Evolutionary conservation across 2,329 filamentous ascomycete genomes (phyloP), one percentile per base, ranked within the genome.

Genomic region (Trichoderma oligosporum): DNA sequence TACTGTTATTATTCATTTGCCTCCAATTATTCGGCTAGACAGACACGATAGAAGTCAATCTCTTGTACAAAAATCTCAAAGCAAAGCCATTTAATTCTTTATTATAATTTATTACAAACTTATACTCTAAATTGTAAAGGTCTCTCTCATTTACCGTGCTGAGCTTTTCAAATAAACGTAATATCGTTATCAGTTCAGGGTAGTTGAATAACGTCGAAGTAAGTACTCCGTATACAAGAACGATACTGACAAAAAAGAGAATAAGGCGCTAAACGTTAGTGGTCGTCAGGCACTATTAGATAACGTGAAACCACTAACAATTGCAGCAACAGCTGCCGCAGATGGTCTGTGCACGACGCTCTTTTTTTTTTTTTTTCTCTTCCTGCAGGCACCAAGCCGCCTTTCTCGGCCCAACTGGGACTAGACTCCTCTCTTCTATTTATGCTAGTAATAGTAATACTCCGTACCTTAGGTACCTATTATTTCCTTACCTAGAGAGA

Each of bases 341-440:
- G 38, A 14, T 41, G 53, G 53, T 25, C 53, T 25, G 53, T 56
- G 53, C 53, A 25, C 33, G 14, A 3, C 27, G 35, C 53, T 25
- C 12, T 53, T 41, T 24, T 29, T n/a, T 18, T 7, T 18, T 39
- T 39, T 39, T 31, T 31, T 14, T 6, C 35, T 39, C n/a, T 39
- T 18, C 35, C 53, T 56, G 33, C 42, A 48, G 53, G 29, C 39
- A 42, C 27, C 51, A 54, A 33, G 27, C n/a, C 33, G 41, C 51
- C 51, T 46, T 44, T 31, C 41, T 39, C n/a, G n/a, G 51, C 53
- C 53, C 35, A 56, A 46, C 44, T 55, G 25, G 44, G 53, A 39
- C 44, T 56, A 56, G 51, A 16, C 48, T n/a, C 48, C 12, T 38
- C 29, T 22, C 14, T n/a, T 44, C 33, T 51, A 35, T 54, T n/a